A percentile compares a stretch with the other conserved stretches of the same genome.
Evolutionary conservation across 805 yeast species (phyloP).

Genomic region (Deakozyma indianensis): DNA sequence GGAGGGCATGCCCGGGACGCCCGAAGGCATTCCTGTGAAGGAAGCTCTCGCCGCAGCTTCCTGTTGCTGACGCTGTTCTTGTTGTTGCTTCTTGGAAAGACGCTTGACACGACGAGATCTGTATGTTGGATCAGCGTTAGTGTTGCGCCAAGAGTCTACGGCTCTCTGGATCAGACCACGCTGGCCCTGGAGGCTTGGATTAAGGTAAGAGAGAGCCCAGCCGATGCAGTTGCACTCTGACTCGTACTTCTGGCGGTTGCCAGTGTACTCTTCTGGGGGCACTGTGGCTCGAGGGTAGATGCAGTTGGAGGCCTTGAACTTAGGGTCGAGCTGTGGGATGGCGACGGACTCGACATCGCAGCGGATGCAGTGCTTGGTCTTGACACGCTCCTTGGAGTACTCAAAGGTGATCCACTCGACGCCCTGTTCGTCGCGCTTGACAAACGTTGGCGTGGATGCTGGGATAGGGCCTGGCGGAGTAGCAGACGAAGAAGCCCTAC

Average conservation of each 20-base stretch:
- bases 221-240: constrained; percentile 34
- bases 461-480: constrained; percentile 18
- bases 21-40: too few relatives aligned
- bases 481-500: constrained; percentile 1
- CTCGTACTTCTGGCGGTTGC: constrained; percentile 33
- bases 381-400: constrained; percentile 20
- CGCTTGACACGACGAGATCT: constrained; percentile 31
- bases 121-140: constrained; percentile 26
- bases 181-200: constrained; percentile 28
- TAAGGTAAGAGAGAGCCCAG: constrained; percentile 31
- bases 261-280: constrained; percentile 27
- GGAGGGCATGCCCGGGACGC: neutral
- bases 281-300: constrained; percentile 35
- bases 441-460: constrained; percentile 14
- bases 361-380: constrained; percentile 18
- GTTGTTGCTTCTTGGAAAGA: constrained; percentile 9
- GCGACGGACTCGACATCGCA: constrained; percentile 21
- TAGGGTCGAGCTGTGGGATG: constrained; percentile 13
- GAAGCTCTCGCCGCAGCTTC: neutral
- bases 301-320: constrained; percentile 28
- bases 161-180: constrained; percentile 38
- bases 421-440: constrained; percentile 8
- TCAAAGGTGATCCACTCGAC: constrained; percentile 19
- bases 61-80: constrained; percentile 2
- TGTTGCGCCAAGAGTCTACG: constrained; percentile 38